Evolutionary conservation across 805 yeast genomes (phyloP), one percentile per base, ranked within the genome.

Genomic region (Ogataea pilisensis): DNA sequence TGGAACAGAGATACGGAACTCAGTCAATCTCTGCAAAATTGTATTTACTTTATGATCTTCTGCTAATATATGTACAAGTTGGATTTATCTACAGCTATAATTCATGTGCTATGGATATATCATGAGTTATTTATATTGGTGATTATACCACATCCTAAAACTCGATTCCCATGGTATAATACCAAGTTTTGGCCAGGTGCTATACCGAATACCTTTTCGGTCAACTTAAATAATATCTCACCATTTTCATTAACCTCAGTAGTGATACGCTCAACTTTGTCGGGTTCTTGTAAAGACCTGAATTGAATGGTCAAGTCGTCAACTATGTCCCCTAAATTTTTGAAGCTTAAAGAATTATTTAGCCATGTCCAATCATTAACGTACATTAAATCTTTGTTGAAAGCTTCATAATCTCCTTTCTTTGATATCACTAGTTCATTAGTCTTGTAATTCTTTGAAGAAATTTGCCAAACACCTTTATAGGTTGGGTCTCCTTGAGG

Each of bases 181-280:
- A 85, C 95, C 14, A 88, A 63, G 49, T 76, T 81, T 59, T 91
- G 99, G 0, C 98, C 99, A 0, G 90, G 86, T 0, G 96, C 90
- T 55, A 93, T 76, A 0, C 95, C 96, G 36, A 88, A 64, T 26
- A 76, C 75, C 24, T 66, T 60, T 1, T 68, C 63, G 0, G 47
- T 43, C 24, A 90, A 65, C 18, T 50, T 49, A 7, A 86, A 58
- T 2, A 44, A 41, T 2, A 71, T 18, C 1, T 35, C 40, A 2
- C 41, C 48, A 3, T 52, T 49, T 12, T 41, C 40, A 12, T 70
- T 62, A 11, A 19, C 25, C 11, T 4, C 26, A n/a, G 13, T 28
- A 21, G 7, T 21, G 17, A 32, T 32, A 9, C 13, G 8, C 4
- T 21, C n/a, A 14, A 38, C 20, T 11, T 30, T 16, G 12, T 18